Evolutionary conservation across 2,329 filamentous ascomycete species (phyloP), one percentile per base, ranked within the genome.

Genomic region (Zalaria obscura): DNA sequence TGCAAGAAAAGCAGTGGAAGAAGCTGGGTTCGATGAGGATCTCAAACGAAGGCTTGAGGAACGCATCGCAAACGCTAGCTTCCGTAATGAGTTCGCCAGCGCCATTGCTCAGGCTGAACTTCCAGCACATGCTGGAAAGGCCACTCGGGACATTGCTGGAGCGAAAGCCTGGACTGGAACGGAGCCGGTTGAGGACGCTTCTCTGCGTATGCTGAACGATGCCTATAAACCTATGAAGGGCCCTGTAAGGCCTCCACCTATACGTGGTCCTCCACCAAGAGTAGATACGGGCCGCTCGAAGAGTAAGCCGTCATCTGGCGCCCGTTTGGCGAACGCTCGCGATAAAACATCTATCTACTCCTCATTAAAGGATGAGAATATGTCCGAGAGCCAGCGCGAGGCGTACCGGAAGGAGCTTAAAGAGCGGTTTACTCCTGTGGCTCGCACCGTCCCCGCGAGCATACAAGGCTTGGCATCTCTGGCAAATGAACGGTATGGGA

Each of bases 381-480:
- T 91, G 49, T 78, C 72, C 3, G 77, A 84, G 0, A 64, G 79
- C 27, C 87, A 96, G 58, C 75, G 75, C 31, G 81, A 85, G 49
- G 76, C 77, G 9, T 68, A 84, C 51, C 73, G 77, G 38, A 71
- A 73, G 47, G 78, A 91, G 55, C 73, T 96, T 45, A 79, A 80
- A 32, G 87, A 93, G 43, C 73, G 88, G 1, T 94, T 96, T 51
- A 67, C 74, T 10, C 79, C 88, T 0, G 75, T 72, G 2, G 81
- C 78, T 3, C 72, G 86, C 37, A 68, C 76, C 0, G 74, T 93
- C 60, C 85, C 88, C 1, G 81, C 78, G 42, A 78, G 83, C 0
- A 65, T 96, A 2, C 74, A 81, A 29, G 91, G 88, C 0, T 66
- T 98, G 9, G 74, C 81, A 3, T 83, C 83, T 0, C 62, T 96